Conservation (phyloP, 2,329 filamentous ascomycete genomes). For the Dothideomycetes sp. region DNA sequence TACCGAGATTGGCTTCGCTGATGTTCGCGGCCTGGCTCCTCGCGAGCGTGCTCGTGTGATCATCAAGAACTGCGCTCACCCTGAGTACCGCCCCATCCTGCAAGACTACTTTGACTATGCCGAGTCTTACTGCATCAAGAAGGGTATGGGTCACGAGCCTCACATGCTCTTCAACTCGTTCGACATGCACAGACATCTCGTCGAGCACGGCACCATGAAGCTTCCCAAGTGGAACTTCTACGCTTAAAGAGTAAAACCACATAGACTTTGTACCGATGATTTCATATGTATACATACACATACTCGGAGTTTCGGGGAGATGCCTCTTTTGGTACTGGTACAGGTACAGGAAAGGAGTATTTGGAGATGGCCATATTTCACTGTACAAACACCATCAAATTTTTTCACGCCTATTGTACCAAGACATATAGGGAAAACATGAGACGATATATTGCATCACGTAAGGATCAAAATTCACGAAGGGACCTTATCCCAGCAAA, state of each 20-base stretch:
- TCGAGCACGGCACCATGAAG: slow-evolving; percentile 85
- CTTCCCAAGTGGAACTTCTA: slow-evolving; percentile 50
- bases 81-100: slow-evolving; percentile 74
- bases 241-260: not conserved
- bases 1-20: slow-evolving; percentile 68
- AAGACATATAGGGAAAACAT: too few species aligned
- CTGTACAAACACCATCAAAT: too few species aligned
- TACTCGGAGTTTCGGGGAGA: not conserved
- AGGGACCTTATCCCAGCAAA: too few species aligned
- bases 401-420: too few species aligned
- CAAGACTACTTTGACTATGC: slow-evolving; percentile 76
- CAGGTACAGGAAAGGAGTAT: too few species aligned
- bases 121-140: slow-evolving; percentile 74
- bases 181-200: slow-evolving; percentile 78
- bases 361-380: too few species aligned
- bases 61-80: slow-evolving; percentile 78
- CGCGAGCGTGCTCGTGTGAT: slow-evolving; percentile 75
- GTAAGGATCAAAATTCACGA: too few species aligned
- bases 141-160: slow-evolving; percentile 85
- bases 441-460: too few species aligned
- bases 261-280: not conserved
- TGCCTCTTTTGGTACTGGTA: too few species aligned
- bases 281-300: not conserved
- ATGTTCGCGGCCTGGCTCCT: slow-evolving; percentile 72
- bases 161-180: slow-evolving; percentile 79